Conservation (phyloP, 2,329 filamentous ascomycete genomes). For the Emericellopsis atlantica region DNA sequence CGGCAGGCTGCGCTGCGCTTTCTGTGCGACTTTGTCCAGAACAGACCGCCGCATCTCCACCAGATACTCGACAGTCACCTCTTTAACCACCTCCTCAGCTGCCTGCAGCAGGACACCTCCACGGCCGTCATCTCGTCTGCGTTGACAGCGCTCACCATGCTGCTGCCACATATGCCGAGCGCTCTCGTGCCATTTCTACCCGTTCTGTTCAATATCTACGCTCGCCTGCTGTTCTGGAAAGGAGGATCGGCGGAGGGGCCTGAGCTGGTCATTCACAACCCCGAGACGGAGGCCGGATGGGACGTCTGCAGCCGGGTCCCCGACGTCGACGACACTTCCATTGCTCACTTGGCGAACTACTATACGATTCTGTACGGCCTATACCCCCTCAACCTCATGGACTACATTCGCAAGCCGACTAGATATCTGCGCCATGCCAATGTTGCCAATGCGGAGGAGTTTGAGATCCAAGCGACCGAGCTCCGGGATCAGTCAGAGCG, state of each 20-base stretch:
- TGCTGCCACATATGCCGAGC: conserved; percentile 68
- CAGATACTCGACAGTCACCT: conserved; percentile 59
- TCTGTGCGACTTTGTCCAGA: conserved; percentile 59
- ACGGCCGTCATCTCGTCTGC: conserved; percentile 66
- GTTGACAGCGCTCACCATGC: conserved; percentile 66
- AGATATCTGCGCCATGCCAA: conserved; percentile 65
- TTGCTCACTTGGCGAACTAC: conserved; percentile 59
- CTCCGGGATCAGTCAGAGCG: conserved; percentile 65
- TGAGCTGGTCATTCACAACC: conserved; percentile 24
- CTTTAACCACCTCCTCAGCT: conserved; percentile 59
- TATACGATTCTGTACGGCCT: conserved; percentile 75
- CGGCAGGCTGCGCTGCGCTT: conserved; percentile 54
- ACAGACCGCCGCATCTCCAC: conserved; percentile 69
- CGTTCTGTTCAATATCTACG: conserved; percentile 70
- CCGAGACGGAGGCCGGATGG: conserved; percentile 35
- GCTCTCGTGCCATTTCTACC: conserved; percentile 57
- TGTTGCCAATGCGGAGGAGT: conserved; percentile 55
- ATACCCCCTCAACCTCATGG: conserved; percentile 78
- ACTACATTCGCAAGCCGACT: conserved; percentile 72
- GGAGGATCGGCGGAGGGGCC: conserved; percentile 21
- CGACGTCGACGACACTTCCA: conserved; percentile 44
- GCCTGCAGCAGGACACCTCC: conserved; percentile 65
- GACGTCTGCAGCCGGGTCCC: conserved; percentile 49
- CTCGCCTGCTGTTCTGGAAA: conserved; percentile 70
- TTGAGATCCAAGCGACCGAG: conserved; percentile 67